Base-by-base conservation (phyloP, 2,329 filamentous ascomycete species). In the Xylariales sp. region DNA sequence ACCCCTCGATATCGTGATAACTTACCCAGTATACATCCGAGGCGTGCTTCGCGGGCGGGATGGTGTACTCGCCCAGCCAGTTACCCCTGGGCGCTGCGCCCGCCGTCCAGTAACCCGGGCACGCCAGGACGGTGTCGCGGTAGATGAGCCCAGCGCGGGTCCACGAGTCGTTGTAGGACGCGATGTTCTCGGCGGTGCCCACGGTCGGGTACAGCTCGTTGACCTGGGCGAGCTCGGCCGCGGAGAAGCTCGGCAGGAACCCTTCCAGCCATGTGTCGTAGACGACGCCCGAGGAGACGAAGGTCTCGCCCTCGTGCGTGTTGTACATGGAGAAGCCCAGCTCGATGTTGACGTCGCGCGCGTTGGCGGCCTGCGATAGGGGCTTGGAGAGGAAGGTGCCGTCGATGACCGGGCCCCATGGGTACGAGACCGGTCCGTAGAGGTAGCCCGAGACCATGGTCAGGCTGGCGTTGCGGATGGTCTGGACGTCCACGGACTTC, bases 381-480 rank as follows among this genome's bases (percentile, higher is more conserved):
- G 61, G 60, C 39, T 63, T 53, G 2, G 50, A 59, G 31, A 83
- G 57, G 48, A 82, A 81, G 0, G 42, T 50, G 8, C 65, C 69
- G 47, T 82, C 78, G 40, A 82, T 69, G 7, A 82, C 75, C 1
- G 78, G 78, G 0, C 70, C 74, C 74, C 76, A 82, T 0, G 70
- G 76, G 51, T 74, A 81, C 1, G 69, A 72, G 15, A 65, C 71
- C 1, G 76, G 76, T 12, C 62, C 74, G 53, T 76, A 79, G 14
- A 66, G 69, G 48, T 74, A 65, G 37, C 61, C 67, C 3, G 54
- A 62, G 14, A 66, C 64, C 15, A 82, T 65, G 14, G 54, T 49
- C 14, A 78, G 54, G 25, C 64, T 70, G 3, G 75, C 76, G n/a
- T 70, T 62, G 5, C 74, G 61, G 15, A 82, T 60, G 1, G 53